A percentile compares a stretch with the other conserved stretches of the same genome.
phyloP scores from a whole-genome alignment of 768 basidiomycete species.

The Termitomyces sp. region DNA sequence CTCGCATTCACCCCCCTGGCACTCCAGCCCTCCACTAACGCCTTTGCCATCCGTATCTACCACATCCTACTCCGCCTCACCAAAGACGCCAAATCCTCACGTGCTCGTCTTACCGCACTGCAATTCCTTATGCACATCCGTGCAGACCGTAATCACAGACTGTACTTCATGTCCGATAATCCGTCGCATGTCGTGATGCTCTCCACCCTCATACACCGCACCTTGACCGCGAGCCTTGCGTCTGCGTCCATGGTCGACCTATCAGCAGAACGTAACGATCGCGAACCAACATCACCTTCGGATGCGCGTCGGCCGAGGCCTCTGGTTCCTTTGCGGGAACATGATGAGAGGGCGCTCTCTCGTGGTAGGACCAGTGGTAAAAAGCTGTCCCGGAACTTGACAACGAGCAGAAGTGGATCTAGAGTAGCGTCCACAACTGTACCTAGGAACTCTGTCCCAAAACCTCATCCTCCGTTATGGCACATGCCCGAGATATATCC shows the following conservation, averaged over 20 bases:
- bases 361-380: conserved; percentile 42
- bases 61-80: conserved; percentile 43
- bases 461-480: conserved; percentile 55
- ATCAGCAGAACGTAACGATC: conserved; percentile 7
- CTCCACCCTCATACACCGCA: conserved; percentile 60
- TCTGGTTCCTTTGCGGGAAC: conserved; percentile 39
- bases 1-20: conserved; percentile 65
- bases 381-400: conserved; percentile 26
- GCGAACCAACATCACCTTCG: conserved; percentile 11
- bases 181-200: conserved; percentile 55
- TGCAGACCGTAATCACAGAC: conserved; percentile 83
- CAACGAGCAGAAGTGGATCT: conserved; percentile 20
- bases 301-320: conserved; percentile 42
- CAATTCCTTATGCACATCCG: conserved; percentile 88
- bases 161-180: conserved; percentile 66
- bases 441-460: conserved; percentile 23
- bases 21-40: conserved; percentile 38
- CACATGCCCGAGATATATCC: conserved; percentile 58
- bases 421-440: conserved; percentile 24
- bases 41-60: conserved; percentile 52
- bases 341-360: conserved; percentile 45
- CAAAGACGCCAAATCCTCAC: conserved; percentile 39
- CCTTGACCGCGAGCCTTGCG: conserved; percentile 14
- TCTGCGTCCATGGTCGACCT: neutral
- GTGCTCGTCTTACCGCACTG: conserved; percentile 65